Evolutionary conservation across 2,329 filamentous ascomycete genomes (phyloP).

Genomic region (Hypoxylon sp.): DNA sequence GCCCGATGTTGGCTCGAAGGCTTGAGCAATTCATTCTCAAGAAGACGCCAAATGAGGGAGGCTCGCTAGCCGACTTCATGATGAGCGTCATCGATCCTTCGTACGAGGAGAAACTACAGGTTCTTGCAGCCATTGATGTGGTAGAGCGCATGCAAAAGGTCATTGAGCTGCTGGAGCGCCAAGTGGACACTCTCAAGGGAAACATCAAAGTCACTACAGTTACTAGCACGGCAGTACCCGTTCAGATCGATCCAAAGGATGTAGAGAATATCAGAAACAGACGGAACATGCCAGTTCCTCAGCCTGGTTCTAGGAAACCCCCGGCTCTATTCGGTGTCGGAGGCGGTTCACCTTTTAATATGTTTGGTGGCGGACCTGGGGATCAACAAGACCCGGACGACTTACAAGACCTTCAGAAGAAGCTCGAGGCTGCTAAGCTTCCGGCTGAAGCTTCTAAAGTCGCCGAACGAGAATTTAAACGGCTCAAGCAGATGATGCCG

Average conservation of each 20-base stretch:
- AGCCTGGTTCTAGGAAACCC: constrained; percentile 35
- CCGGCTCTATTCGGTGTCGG: constrained; percentile 25
- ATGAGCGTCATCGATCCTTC: constrained; percentile 87
- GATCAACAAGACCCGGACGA: constrained; percentile 88
- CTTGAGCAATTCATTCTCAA: constrained; percentile 87
- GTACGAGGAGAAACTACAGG: constrained; percentile 88
- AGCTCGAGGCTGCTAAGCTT: constrained; percentile 80
- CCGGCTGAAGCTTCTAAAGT: constrained; percentile 86
- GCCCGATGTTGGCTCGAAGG: constrained; percentile 83
- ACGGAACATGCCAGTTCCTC: constrained; percentile 40
- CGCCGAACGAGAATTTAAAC: constrained; percentile 86
- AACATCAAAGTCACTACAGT: constrained; percentile 86
- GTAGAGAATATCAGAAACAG: constrained; percentile 61
- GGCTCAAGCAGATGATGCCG: constrained; percentile 93
- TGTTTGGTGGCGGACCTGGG: constrained; percentile 58
- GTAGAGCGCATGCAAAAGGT: constrained; percentile 82
- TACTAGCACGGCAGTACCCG: constrained; percentile 69
- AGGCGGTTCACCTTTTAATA: constrained; percentile 39
- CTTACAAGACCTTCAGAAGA: constrained; percentile 89
- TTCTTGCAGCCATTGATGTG: constrained; percentile 82
- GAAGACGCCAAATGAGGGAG: constrained; percentile 83
- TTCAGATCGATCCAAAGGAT: constrained; percentile 63
- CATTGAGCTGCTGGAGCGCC: constrained; percentile 81
- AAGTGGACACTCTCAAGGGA: constrained; percentile 84
- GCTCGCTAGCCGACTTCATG: constrained; percentile 93